phyloP scores from a whole-genome alignment of 1,284 basidiomycete genomes.

The Tremellales sp. region DNA sequence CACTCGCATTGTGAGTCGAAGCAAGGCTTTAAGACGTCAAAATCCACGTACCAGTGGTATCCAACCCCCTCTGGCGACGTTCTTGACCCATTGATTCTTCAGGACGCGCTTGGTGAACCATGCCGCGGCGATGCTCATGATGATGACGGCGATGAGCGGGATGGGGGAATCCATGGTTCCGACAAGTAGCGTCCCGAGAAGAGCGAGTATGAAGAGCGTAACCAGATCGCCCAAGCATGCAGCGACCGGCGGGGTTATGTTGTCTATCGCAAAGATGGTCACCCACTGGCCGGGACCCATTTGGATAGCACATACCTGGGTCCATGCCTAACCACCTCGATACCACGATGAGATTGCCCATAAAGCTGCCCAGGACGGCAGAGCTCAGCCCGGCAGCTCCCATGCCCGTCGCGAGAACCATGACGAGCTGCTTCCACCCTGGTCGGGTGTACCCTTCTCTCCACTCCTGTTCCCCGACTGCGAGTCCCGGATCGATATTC shows the following conservation, averaged over 20 bases:
- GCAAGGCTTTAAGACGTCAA: background rate
- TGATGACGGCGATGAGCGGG: conserved; percentile 58
- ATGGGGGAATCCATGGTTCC: conserved; percentile 61
- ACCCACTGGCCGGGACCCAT: background rate
- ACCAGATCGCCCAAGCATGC: conserved; percentile 89
- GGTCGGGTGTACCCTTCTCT: conserved; percentile 49
- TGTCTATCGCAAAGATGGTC: conserved; percentile 59
- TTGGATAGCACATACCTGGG: conserved; percentile 58
- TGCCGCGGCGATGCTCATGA: conserved; percentile 56
- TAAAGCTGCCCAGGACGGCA: conserved; percentile 81
- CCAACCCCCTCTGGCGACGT: conserved; percentile 80
- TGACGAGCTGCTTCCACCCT: conserved; percentile 57
- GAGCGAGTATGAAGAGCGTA: conserved; percentile 73
- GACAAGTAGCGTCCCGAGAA: conserved; percentile 60
- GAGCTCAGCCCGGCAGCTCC: conserved; percentile 77
- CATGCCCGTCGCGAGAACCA: conserved; percentile 88
- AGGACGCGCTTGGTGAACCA: conserved; percentile 55
- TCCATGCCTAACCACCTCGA: conserved; percentile 73
- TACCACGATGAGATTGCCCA: conserved; percentile 78
- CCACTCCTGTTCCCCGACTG: conserved; percentile 34
- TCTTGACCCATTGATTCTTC: conserved; percentile 45
- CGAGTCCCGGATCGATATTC: conserved; percentile 22
- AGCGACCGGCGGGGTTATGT: conserved; percentile 90
- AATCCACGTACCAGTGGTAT: conserved; percentile 62
- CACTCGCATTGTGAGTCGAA: too few relatives aligned